Evolutionary conservation across 345 rosid species (phyloP), one percentile per base, ranked within the genome.

Genomic region (Kandelia obovata): DNA sequence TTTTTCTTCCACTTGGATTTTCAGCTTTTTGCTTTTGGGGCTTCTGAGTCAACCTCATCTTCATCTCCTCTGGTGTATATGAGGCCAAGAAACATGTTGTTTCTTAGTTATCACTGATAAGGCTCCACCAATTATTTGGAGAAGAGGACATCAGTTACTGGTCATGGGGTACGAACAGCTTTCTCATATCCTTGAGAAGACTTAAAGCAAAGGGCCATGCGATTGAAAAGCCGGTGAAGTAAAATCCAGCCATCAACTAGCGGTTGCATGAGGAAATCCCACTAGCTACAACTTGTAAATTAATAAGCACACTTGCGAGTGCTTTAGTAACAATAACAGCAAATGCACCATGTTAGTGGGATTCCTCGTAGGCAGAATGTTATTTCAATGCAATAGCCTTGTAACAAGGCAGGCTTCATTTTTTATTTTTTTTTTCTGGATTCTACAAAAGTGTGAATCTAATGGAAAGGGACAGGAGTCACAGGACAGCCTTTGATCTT

Each of bases 151-250:
- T 62, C 46, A 67, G 35, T 43, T 65, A 27, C 30, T 43, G 21
- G 23, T 69, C 59, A 66, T 67, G 70, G 56, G 57, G 61, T 52
- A 63, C 32, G 5, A 66, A 69, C 64, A 27, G 37, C 67, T 53
- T 56, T 69, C 65, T 53, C 72, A 70, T 61, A 69, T 68, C 60
- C 73, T 60, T 58, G 68, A 70, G 69, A 75, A 64, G 81, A 78
- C 72, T 58, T 70, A 66, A 75, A 74, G 77, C 67, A 71, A 66
- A 28, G 52, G 61, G 46, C 70, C 81, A 67, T 55, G 80, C 72
- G 80, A 69, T 68, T 58, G 72, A 67, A 72, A 80, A 72, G 84
- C 75, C 77, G 53, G 11, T 53, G 55, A 74, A 73, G 71, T 56
- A 77, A 67, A 71, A 67, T 58, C 63, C 70, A 57, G 49, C 56